These are phyloP conservation scores for Rhododendron molle DNA, from an alignment of 148 eudicot genomes.

Conservation along the genomic window DNA sequence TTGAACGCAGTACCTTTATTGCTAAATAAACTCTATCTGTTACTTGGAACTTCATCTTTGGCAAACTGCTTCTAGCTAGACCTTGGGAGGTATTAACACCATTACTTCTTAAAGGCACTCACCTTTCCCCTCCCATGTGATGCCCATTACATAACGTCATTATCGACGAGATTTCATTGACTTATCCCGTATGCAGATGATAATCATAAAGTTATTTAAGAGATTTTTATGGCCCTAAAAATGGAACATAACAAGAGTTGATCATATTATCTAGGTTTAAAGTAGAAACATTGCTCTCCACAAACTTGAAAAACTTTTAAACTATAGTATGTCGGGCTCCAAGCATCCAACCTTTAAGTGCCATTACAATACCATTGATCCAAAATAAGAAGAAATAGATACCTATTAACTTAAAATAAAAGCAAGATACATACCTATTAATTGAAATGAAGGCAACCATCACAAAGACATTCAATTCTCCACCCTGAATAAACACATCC, in stretches of 20 bases:
- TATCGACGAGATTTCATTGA: background rate
- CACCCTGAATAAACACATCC: background rate
- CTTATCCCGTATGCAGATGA: background rate
- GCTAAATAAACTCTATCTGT: background rate
- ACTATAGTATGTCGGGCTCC: background rate
- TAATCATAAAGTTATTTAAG: background rate
- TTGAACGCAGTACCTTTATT: background rate
- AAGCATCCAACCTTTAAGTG: background rate
- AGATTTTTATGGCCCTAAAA: background rate
- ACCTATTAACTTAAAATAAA: background rate
- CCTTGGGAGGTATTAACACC: background rate
- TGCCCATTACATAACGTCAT: background rate
- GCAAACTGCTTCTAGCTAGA: background rate
- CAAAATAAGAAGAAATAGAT: background rate
- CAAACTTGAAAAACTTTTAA: background rate
- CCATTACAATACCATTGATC: background rate
- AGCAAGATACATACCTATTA: background rate
- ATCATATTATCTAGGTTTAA: background rate
- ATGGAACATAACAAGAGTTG: background rate
- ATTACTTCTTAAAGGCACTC: background rate
- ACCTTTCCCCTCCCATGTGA: background rate
- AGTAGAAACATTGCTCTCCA: background rate
- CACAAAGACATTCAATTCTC: background rate
- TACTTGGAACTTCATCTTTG: constrained; percentile 2
- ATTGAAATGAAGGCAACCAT: background rate